These are phyloP conservation scores for Penicillium sp. DNA, from an alignment of 2,329 filamentous ascomycete genomes.

Conservation along the genomic window DNA sequence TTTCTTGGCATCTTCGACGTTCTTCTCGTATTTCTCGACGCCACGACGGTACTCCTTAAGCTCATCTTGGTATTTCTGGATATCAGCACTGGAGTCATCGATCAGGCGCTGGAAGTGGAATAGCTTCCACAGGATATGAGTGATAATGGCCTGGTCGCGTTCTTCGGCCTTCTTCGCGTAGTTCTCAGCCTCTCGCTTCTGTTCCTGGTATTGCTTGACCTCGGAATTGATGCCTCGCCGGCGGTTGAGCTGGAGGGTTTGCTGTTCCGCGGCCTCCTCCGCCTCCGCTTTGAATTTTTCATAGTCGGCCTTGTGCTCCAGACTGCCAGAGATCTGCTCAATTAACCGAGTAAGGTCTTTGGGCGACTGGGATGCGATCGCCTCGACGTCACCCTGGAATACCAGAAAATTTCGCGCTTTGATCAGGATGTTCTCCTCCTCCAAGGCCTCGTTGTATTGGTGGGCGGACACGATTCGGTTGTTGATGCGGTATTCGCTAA, in stretches of 20 bases:
- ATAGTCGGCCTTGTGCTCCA: slow-evolving; percentile 93
- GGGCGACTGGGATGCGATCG: slow-evolving; percentile 91
- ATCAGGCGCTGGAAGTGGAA: slow-evolving; percentile 93
- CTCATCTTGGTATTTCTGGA: slow-evolving; percentile 90
- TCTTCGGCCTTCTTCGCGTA: slow-evolving; percentile 90
- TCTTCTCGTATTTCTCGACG: slow-evolving; percentile 77
- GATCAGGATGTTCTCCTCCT: slow-evolving; percentile 93
- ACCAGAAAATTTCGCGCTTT: slow-evolving; percentile 97
- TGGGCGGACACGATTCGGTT: slow-evolving; percentile 82
- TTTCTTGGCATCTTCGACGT: slow-evolving; percentile 75
- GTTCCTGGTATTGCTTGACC: slow-evolving; percentile 95
- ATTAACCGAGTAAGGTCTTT: slow-evolving; percentile 91
- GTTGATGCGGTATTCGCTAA: slow-evolving; percentile 96
- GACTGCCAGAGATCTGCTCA: slow-evolving; percentile 93
- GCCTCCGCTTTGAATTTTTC: slow-evolving; percentile 83
- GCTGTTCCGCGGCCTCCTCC: slow-evolving; percentile 83
- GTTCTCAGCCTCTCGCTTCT: slow-evolving; percentile 91
- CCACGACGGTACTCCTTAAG: slow-evolving; percentile 88
- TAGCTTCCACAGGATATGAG: slow-evolving; percentile 93
- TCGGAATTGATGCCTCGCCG: slow-evolving; percentile 95
- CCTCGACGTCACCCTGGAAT: slow-evolving; percentile 96
- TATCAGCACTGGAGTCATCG: slow-evolving; percentile 84
- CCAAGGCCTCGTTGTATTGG: slow-evolving; percentile 89
- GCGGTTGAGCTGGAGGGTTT: slow-evolving; percentile 81
- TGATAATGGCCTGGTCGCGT: slow-evolving; percentile 85